phyloP scores from a whole-genome alignment of 2,329 filamentous ascomycete genomes.

The Colletotrichum tanaceti region DNA sequence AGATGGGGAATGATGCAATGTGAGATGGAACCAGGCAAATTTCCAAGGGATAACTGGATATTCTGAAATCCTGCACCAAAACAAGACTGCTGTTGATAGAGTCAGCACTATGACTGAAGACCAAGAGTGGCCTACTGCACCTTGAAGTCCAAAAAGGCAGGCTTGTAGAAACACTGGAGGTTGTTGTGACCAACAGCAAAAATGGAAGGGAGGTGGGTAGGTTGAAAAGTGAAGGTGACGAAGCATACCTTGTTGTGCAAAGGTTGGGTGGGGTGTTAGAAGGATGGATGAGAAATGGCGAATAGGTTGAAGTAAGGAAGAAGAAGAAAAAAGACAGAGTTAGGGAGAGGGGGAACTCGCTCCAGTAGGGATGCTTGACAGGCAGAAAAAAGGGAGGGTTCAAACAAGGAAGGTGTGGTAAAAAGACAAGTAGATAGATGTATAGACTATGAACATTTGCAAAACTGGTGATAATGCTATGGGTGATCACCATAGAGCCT shows the following conservation, averaged over 20 bases:
- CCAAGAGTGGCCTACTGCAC: background rate
- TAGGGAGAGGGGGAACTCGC: too few relatives aligned
- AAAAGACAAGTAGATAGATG: too few relatives aligned
- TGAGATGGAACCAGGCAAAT: background rate
- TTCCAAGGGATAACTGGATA: background rate
- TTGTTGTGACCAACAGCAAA: background rate
- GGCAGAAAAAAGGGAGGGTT: too few relatives aligned
- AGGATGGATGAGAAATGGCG: background rate
- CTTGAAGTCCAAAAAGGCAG: background rate
- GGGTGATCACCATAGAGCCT: too few relatives aligned
- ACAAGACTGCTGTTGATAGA: background rate
- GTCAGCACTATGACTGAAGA: accelerated
- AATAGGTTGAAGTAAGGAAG: too few relatives aligned
- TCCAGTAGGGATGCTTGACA: background rate
- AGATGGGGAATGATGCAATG: background rate
- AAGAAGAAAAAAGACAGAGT: too few relatives aligned
- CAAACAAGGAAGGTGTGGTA: too few relatives aligned
- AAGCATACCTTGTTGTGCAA: background rate
- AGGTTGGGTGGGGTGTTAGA: too few relatives aligned
- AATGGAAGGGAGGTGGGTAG: background rate
- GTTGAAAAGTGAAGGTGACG: background rate
- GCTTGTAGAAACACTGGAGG: background rate
- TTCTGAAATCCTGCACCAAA: background rate
- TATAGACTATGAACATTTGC: too few relatives aligned
- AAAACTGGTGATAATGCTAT: too few relatives aligned